Evolutionary conservation across 148 eudicot genomes (phyloP).

Genomic region (Oxyria digyna): DNA sequence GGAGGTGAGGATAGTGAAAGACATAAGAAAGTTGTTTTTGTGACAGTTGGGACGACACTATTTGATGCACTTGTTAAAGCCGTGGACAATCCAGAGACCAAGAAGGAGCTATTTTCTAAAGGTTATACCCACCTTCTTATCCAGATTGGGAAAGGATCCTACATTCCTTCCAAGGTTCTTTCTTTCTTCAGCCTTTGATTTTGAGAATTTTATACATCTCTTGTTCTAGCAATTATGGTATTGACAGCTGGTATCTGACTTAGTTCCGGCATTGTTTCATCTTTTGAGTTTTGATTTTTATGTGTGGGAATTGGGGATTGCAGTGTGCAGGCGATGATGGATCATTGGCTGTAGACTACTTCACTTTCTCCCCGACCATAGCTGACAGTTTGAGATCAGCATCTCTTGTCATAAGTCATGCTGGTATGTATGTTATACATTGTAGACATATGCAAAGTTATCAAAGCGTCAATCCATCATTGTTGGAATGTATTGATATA

Average conservation of each 20-base stretch:
- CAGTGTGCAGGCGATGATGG: constrained; percentile 65
- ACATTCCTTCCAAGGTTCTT: constrained; percentile 58
- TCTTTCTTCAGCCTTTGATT: background rate
- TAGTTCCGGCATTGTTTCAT: background rate
- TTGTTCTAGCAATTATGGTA: background rate
- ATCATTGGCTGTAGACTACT: constrained; percentile 60
- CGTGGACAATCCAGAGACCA: constrained; percentile 55
- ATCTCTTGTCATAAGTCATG: constrained; percentile 93
- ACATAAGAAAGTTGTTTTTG: constrained; percentile 45
- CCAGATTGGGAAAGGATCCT: constrained; percentile 85
- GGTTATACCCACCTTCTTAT: constrained; percentile 70
- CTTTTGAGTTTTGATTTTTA: background rate
- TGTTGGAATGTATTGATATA: background rate
- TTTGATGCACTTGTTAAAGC: constrained; percentile 81
- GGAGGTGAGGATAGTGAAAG: constrained; percentile 13
- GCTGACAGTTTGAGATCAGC: constrained; percentile 71
- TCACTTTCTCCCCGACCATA: constrained; percentile 75
- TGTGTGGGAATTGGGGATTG: constrained; percentile 12
- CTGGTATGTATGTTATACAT: constrained; percentile 42
- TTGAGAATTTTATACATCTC: background rate
- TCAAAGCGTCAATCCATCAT: background rate
- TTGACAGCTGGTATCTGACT: background rate
- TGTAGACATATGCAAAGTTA: background rate
- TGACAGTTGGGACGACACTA: constrained; percentile 73
- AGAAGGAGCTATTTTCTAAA: constrained; percentile 43